These are phyloP conservation scores for Phytophthora idaei DNA, from an alignment of 352 stramenopile genomes.

Conservation along the genomic window DNA sequence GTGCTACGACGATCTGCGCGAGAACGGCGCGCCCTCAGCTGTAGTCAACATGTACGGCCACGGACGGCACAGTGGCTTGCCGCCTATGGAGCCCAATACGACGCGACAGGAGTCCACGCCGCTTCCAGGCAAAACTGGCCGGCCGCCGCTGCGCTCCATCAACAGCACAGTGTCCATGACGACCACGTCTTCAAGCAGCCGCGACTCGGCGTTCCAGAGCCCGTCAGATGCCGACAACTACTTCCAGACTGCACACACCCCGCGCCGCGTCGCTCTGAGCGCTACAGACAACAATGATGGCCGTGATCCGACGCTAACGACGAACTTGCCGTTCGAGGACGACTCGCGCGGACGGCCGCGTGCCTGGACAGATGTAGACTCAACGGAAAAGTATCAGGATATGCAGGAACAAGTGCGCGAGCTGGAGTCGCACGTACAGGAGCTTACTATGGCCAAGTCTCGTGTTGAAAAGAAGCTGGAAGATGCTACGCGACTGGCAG, in stretches of 20 bases:
- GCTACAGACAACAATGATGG: conserved; percentile 22
- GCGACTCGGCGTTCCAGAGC: conserved; percentile 39
- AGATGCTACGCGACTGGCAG: conserved; percentile 27
- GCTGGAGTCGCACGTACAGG: conserved; percentile 66
- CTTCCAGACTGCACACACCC: conserved; percentile 25
- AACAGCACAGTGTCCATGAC: conserved; percentile 45
- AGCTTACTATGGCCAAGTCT: conserved; percentile 65
- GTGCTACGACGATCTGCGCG: conserved; percentile 79
- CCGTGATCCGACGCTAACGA: conserved; percentile 23
- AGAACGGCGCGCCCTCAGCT: conserved; percentile 73
- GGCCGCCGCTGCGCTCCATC: conserved; percentile 41
- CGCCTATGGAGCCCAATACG: conserved; percentile 42
- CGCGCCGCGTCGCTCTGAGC: conserved; percentile 20
- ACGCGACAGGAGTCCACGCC: conserved; percentile 35
- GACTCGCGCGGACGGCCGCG: conserved; percentile 51
- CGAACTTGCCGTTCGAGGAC: conserved; percentile 38
- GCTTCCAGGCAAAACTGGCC: conserved; percentile 25
- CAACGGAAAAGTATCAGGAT: conserved; percentile 51
- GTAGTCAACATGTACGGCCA: conserved; percentile 77
- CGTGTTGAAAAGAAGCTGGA: conserved; percentile 60
- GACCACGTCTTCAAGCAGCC: conserved; percentile 35
- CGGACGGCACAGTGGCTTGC: conserved; percentile 34
- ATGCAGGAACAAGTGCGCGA: conserved; percentile 79
- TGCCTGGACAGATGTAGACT: conserved; percentile 69
- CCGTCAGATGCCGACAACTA: conserved; percentile 36